Evolutionary conservation across 2,329 filamentous ascomycete species (phyloP).

Genomic region (Sarocladium strictum): DNA sequence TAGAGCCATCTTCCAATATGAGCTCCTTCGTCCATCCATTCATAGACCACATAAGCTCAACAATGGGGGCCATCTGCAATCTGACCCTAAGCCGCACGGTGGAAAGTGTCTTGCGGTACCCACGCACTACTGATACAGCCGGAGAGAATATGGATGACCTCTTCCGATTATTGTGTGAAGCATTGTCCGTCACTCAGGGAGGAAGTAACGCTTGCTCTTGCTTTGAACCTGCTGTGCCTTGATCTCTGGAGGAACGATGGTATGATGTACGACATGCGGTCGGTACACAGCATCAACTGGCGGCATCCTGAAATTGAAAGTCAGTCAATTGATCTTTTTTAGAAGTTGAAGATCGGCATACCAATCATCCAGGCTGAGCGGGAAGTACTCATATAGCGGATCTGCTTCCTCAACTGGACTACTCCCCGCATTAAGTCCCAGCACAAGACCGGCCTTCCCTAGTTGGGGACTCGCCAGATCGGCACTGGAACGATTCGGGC

Average conservation of each 20-base stretch:
- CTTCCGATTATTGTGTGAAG: not conserved
- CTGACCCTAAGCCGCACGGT: not conserved
- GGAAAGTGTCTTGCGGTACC: not conserved
- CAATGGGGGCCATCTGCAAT: too few species aligned
- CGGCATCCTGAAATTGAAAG: slow-evolving; percentile 53
- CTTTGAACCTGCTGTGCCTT: slow-evolving; percentile 62
- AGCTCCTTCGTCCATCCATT: not conserved
- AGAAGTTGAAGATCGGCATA: slow-evolving; percentile 23
- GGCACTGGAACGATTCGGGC: slow-evolving; percentile 44
- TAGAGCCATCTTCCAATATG: not conserved
- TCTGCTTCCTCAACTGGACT: slow-evolving; percentile 73
- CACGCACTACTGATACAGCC: not conserved
- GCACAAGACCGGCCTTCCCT: slow-evolving; percentile 29
- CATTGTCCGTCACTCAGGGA: slow-evolving; percentile 45
- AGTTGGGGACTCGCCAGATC: slow-evolving; percentile 46
- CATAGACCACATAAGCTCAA: not conserved
- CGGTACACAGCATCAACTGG: slow-evolving; percentile 86
- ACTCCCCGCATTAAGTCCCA: slow-evolving; percentile 37
- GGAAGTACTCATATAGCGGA: slow-evolving; percentile 90
- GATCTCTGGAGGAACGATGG: slow-evolving; percentile 61
- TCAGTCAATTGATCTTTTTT: not conserved
- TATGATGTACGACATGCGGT: slow-evolving; percentile 91
- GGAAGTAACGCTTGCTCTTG: slow-evolving; percentile 67
- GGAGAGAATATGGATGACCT: not conserved
- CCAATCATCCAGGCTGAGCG: slow-evolving; percentile 85